Conservation (phyloP, 371 early-diverging fungal genomes). For the Rhizopus stolonifer region DNA sequence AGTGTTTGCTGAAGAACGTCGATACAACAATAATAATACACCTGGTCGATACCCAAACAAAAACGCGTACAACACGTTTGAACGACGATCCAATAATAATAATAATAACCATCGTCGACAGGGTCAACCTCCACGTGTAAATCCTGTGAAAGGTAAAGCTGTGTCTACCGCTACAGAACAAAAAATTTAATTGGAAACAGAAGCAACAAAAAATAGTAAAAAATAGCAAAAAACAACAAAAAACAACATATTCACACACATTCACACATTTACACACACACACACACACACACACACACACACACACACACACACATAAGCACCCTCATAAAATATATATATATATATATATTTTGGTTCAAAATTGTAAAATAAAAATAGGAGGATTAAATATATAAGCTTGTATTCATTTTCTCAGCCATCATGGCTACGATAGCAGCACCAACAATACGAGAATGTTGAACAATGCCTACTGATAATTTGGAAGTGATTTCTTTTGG, state of each 20-base stretch:
- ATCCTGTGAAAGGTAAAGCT: neutral
- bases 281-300: too few species aligned
- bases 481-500: conserved; percentile 39
- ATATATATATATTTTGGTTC: too few species aligned
- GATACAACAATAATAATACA: conserved; percentile 16
- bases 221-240: too few species aligned
- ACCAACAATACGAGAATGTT: conserved; percentile 49
- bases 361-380: conserved; percentile 3
- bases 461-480: conserved; percentile 47
- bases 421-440: conserved; percentile 55
- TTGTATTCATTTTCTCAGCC: conserved; percentile 35
- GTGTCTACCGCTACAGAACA: neutral
- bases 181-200: too few species aligned
- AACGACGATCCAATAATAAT: neutral
- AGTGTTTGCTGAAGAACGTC: conserved; percentile 48
- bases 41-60: conserved; percentile 1
- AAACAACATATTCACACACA: too few species aligned
- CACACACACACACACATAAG: neutral
- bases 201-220: too few species aligned
- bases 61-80: neutral
- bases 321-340: neutral
- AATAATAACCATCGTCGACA: neutral
- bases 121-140: neutral
- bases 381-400: neutral
- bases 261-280: too few species aligned